Evolutionary conservation across 2,329 filamentous ascomycete species (phyloP).

Genomic region (Trichoderma sp.): DNA sequence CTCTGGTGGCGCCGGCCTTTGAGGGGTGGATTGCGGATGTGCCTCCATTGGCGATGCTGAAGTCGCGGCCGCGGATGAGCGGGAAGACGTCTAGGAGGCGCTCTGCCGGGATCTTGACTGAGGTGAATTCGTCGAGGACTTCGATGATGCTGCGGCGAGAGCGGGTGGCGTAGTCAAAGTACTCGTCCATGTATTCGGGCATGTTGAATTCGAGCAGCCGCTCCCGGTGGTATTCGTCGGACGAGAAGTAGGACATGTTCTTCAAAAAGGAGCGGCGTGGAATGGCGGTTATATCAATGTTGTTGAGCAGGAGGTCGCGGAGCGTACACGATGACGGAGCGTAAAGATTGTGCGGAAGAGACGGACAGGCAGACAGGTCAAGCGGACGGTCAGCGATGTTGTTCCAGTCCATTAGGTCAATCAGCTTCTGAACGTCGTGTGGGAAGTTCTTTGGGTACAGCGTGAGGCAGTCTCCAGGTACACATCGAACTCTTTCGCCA

Average conservation of each 20-base stretch:
- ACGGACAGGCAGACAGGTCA: conserved; percentile 44
- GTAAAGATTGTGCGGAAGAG: conserved; percentile 39
- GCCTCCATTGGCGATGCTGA: conserved; percentile 84
- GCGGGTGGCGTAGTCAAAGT: conserved; percentile 93
- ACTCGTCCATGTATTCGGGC: conserved; percentile 80
- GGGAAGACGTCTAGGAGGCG: conserved; percentile 75
- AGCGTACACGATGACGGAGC: conserved; percentile 58
- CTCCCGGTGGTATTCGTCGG: conserved; percentile 71
- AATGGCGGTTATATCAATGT: conserved; percentile 87
- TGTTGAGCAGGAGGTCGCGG: conserved; percentile 74
- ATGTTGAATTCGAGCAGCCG: conserved; percentile 81
- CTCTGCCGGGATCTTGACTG: conserved; percentile 76
- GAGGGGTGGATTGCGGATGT: conserved; percentile 35
- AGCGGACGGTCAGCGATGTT: conserved; percentile 70
- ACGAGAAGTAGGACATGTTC: conserved; percentile 73
- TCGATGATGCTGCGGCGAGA: conserved; percentile 90
- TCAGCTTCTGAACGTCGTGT: conserved; percentile 74
- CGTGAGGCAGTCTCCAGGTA: conserved; percentile 78
- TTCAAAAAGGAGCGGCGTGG: conserved; percentile 86
- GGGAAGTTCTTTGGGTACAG: conserved; percentile 88
- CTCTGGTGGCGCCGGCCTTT: conserved; percentile 40
- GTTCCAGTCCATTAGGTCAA: conserved; percentile 78
- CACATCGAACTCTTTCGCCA: conserved; percentile 36
- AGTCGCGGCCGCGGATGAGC: conserved; percentile 81
- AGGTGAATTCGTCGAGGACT: conserved; percentile 85